phyloP scores from a whole-genome alignment of 2,329 filamentous ascomycete genomes.

The Microdochium bolleyi region DNA sequence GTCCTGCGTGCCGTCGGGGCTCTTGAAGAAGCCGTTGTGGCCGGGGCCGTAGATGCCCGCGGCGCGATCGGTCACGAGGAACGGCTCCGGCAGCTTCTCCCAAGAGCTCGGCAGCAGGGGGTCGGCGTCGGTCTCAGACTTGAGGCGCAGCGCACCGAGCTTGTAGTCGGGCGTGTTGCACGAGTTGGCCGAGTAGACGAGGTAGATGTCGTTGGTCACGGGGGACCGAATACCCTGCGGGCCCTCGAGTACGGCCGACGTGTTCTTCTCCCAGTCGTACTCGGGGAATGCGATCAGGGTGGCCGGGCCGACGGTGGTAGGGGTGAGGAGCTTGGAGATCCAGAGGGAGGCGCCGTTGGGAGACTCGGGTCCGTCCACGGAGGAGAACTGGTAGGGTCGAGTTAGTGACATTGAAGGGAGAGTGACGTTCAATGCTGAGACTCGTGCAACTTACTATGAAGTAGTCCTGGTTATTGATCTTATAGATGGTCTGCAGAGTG shows the following conservation, averaged over 20 bases:
- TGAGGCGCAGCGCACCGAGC: constrained; percentile 7
- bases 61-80: constrained; percentile 4
- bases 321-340: constrained; percentile 7
- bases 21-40: constrained; percentile 13
- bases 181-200: constrained; percentile 10
- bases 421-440: too few relatives aligned
- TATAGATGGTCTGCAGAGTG: background rate
- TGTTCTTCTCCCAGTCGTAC: constrained; percentile 7
- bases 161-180: constrained; percentile 10
- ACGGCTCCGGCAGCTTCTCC: constrained; percentile 7
- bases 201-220: constrained; percentile 5
- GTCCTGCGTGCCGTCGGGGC: constrained; percentile 9
- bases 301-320: constrained; percentile 4
- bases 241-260: constrained; percentile 8
- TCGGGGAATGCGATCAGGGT: constrained; percentile 9
- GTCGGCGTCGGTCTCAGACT: constrained; percentile 1
- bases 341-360: constrained; percentile 11
- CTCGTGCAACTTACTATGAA: constrained; percentile 2
- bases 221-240: constrained; percentile 6
- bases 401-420: background rate
- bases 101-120: constrained; percentile 6
- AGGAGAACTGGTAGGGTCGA: constrained; percentile 6
- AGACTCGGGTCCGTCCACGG: constrained; percentile 5
- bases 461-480: constrained; percentile 1
- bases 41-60: constrained; percentile 9